A percentile compares a stretch with the other conserved stretches of the same genome.
phyloP scores from a whole-genome alignment of 805 yeast species.

The Metschnikowia lachancei region DNA sequence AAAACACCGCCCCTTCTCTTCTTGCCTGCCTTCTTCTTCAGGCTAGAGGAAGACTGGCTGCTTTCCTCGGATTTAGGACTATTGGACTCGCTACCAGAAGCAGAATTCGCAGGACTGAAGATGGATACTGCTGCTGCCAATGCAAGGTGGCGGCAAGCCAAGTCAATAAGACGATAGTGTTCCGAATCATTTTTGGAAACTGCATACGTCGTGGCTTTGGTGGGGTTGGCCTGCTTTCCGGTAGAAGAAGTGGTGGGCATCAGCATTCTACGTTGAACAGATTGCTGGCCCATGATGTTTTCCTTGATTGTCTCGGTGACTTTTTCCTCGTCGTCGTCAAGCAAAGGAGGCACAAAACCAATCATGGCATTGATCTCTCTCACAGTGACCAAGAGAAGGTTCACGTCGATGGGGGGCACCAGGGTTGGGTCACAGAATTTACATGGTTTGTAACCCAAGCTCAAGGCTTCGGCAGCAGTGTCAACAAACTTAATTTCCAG shows the following conservation, averaged over 20 bases:
- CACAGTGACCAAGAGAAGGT: conserved; percentile 49
- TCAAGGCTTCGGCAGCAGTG: conserved; percentile 40
- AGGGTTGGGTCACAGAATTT: conserved; percentile 52
- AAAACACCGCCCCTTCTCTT: conserved; percentile 74
- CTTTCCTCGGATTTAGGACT: conserved; percentile 21
- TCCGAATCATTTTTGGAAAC: conserved; percentile 62
- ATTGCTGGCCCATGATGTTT: conserved; percentile 29
- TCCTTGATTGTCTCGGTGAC: conserved; percentile 38
- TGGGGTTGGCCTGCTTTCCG: neutral
- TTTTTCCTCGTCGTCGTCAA: conserved; percentile 44
- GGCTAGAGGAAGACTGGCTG: conserved; percentile 4
- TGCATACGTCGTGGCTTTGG: conserved; percentile 13
- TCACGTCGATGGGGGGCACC: conserved; percentile 45
- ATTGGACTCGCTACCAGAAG: conserved; percentile 20
- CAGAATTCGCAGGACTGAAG: conserved; percentile 18
- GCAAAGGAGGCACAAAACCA: conserved; percentile 54
- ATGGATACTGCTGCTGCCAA: conserved; percentile 62
- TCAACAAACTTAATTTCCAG: conserved; percentile 47
- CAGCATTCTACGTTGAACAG: conserved; percentile 25
- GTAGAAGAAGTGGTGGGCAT: conserved; percentile 30
- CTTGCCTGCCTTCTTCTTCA: conserved; percentile 21
- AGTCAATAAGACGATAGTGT: conserved; percentile 65
- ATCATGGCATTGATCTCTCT: conserved; percentile 53
- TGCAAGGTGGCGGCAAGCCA: conserved; percentile 82
- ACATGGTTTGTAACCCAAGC: conserved; percentile 51